Percentiles rank a stretch among this genome's conserved stretches.
Evolutionary conservation across 306 rosid genomes (phyloP).

Genomic region (Acacia melanoxylon): DNA sequence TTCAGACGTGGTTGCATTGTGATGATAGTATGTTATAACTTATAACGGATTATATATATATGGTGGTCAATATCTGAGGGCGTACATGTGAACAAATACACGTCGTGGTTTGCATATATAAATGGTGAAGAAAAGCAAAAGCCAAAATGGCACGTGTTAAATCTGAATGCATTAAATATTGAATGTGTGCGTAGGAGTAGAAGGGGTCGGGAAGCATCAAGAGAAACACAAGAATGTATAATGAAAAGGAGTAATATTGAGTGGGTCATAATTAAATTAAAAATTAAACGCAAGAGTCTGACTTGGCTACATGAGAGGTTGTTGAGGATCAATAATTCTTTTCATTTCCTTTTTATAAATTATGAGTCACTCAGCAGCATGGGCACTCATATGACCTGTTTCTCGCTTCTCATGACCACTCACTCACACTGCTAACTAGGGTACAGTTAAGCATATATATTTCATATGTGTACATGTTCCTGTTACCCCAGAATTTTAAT

Average conservation of each 20-base stretch:
- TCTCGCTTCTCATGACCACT: conserved; percentile 7
- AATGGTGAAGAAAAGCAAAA: conserved; percentile 35
- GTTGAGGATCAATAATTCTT: conserved; percentile 36
- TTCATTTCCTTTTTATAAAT: conserved; percentile 7
- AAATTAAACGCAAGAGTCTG: not conserved
- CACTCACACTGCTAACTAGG: not conserved
- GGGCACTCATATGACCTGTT: conserved; percentile 58
- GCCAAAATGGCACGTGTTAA: conserved; percentile 60
- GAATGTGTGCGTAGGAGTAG: conserved; percentile 34
- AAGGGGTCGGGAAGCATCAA: conserved; percentile 36
- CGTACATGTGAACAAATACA: conserved; percentile 51
- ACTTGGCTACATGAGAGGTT: conserved; percentile 1
- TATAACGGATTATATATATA: conserved; percentile 27
- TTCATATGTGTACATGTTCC: not conserved
- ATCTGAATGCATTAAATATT: conserved; percentile 37
- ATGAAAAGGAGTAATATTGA: not conserved
- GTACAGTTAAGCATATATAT: not conserved
- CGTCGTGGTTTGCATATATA: conserved; percentile 19
- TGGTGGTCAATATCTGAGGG: conserved; percentile 51
- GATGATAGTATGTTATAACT: not conserved
- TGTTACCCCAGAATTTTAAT: not conserved
- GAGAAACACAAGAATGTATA: conserved; percentile 32
- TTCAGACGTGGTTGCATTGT: not conserved
- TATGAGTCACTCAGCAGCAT: conserved; percentile 27
- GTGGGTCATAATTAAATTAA: not conserved